phyloP scores from a whole-genome alignment of 129 eudicot species.

The Arctium minus region DNA sequence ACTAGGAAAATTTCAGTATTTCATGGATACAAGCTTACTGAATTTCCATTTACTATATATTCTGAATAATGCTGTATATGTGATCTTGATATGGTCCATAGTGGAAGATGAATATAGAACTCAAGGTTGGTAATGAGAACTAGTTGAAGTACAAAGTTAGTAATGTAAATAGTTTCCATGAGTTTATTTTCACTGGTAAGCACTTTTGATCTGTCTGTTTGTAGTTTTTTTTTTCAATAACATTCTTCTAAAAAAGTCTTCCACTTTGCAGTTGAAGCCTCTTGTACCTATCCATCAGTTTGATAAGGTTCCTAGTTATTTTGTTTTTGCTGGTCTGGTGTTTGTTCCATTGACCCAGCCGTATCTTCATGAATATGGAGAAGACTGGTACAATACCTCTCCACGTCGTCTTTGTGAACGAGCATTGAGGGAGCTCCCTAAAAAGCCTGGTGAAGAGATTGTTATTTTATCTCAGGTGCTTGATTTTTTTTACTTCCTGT shows the following conservation, averaged over 20 bases:
- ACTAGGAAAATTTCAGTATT: not conserved
- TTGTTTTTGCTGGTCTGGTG: slow-evolving; percentile 91
- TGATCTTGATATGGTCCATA: not conserved
- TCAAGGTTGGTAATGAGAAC: not conserved
- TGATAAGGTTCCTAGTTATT: slow-evolving; percentile 90
- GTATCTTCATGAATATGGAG: slow-evolving; percentile 93
- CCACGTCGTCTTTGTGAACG: slow-evolving; percentile 94
- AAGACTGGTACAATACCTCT: slow-evolving; percentile 95
- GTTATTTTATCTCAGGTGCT: slow-evolving; percentile 85
- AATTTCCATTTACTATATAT: not conserved
- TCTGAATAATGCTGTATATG: not conserved
- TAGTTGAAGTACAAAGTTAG: not conserved
- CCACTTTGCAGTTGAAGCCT: slow-evolving; percentile 68
- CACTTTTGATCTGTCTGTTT: not conserved
- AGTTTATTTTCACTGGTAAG: not conserved
- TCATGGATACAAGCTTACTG: not conserved
- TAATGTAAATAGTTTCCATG: slow-evolving; percentile 8
- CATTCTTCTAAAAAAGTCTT: not conserved
- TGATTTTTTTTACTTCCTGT: not conserved
- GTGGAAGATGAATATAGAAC: not conserved
- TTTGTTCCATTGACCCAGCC: slow-evolving; percentile 88
- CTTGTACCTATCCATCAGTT: slow-evolving; percentile 96
- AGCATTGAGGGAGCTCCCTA: slow-evolving; percentile 74
- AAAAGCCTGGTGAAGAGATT: slow-evolving; percentile 76
- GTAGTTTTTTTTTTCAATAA: not conserved